Percentiles rank a stretch among this genome's conserved stretches.
Evolutionary conservation across 2,329 filamentous ascomycete species (phyloP).

Genomic region (Neoarthrinium moseri): DNA sequence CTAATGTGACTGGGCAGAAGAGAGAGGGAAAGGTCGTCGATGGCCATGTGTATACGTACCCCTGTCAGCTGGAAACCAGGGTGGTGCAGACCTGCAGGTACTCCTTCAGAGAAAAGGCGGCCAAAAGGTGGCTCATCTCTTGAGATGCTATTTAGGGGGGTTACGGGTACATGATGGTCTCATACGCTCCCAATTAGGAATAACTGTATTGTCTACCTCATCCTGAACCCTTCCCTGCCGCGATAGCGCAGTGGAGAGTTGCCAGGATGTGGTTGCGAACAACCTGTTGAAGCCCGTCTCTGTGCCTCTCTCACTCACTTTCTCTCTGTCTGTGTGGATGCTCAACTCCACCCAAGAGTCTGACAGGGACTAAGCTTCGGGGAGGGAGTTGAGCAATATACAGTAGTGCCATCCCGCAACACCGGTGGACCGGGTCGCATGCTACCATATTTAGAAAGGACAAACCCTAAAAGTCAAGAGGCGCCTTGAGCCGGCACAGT

Average conservation of each 20-base stretch:
- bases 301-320: neutral
- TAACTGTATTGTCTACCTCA: conserved; percentile 8
- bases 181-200: conserved; percentile 3
- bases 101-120: conserved; percentile 6
- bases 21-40: conserved; percentile 17
- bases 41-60: conserved; percentile 1
- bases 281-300: neutral
- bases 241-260: neutral
- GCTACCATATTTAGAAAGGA: conserved; percentile 8
- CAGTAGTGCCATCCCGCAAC: conserved; percentile 2
- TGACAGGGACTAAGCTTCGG: neutral
- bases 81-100: conserved; percentile 8
- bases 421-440: conserved; percentile 5
- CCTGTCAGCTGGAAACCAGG: conserved; percentile 22
- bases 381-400: neutral
- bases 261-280: neutral
- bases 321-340: neutral
- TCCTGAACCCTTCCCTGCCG: neutral
- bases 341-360: neutral
- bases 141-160: conserved; percentile 11
- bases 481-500: neutral
- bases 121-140: conserved; percentile 9
- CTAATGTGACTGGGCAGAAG: conserved; percentile 12
- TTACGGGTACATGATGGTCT: conserved; percentile 9
- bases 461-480: neutral